Evolutionary conservation across 164 flowering plant species (phyloP), one percentile per base, ranked within the genome.

Genomic region (Nelumbo lutea): DNA sequence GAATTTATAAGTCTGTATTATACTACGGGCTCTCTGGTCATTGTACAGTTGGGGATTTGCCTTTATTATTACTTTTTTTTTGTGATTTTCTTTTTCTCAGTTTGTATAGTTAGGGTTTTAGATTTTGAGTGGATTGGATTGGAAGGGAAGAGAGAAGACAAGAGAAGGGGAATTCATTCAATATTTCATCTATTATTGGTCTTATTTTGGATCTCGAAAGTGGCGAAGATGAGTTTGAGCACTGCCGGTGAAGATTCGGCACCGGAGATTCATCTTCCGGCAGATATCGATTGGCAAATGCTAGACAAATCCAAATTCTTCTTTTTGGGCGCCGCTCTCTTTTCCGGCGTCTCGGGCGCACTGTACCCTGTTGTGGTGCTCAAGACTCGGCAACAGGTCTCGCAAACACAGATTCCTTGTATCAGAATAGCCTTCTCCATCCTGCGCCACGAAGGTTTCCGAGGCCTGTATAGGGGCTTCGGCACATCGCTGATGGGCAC

Each of bases 251-350:
- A 86, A 66, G 86, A 83, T 44, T 75, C 89, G 68, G 81, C 80
- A 1, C 51, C 83, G n/a, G 89, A 89, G 70, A 85, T 91, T 57
- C 90, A 83, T 70, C 70, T 91, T 1, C 97, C 97, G 0, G 88
- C 93, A 0, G 97, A 91, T 40, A 76, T 91, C 39, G 90, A 91
- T 65, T 91, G 97, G 97, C 73, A 90, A 68, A 91, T 88, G 97
- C 85, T 92, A 0, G 96, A 92, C 62, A 92, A 92, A 73, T 86
- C 97, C 27, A 86, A 80, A 73, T 92, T 92, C 70, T 92, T 90
- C 83, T 64, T 92, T 61, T 86, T 92, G 39, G 98, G 98, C 1
- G 94, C 95, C 0, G 98, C 90, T 2, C 79, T 93, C 4, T 93
- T 93, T 65, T 90, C 98, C 3, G 90, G 89, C 11, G 88, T 90